These are phyloP conservation scores for Wickerhamomyces xylosicus DNA, from an alignment of 805 yeast genomes.

Conservation along the genomic window DNA sequence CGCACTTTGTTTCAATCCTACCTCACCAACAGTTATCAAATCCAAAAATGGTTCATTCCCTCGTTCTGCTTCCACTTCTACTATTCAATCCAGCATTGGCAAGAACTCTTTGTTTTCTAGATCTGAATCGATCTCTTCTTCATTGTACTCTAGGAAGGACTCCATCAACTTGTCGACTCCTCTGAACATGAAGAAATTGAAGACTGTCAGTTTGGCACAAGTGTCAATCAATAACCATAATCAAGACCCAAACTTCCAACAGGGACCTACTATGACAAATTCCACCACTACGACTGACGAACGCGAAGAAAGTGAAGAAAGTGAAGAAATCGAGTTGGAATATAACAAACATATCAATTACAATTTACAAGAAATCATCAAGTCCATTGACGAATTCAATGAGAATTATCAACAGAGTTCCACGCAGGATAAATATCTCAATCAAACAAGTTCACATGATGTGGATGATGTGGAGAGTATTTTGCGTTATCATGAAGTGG, in stretches of 20 bases:
- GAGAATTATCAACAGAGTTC: background rate
- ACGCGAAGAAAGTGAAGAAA: background rate
- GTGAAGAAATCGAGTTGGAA: background rate
- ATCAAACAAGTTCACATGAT: background rate
- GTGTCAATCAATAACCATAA: background rate
- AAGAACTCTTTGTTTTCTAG: background rate
- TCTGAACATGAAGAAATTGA: background rate
- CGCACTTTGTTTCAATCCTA: background rate
- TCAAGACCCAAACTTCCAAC: background rate
- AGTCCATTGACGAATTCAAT: background rate
- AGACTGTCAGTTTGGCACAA: background rate
- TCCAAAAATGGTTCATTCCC: background rate
- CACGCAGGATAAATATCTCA: background rate
- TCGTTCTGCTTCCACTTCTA: background rate
- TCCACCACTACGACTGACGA: too few species aligned
- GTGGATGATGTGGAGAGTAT: background rate
- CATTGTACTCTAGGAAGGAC: background rate
- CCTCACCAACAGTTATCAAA: background rate
- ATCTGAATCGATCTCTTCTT: background rate
- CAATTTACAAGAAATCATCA: background rate
- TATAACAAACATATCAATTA: background rate
- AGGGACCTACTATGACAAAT: background rate
- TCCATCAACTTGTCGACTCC: background rate
- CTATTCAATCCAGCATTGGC: background rate
- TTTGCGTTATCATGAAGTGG: background rate